phyloP scores from a whole-genome alignment of 2,329 filamentous ascomycete species.

The Fusarium floridanum region DNA sequence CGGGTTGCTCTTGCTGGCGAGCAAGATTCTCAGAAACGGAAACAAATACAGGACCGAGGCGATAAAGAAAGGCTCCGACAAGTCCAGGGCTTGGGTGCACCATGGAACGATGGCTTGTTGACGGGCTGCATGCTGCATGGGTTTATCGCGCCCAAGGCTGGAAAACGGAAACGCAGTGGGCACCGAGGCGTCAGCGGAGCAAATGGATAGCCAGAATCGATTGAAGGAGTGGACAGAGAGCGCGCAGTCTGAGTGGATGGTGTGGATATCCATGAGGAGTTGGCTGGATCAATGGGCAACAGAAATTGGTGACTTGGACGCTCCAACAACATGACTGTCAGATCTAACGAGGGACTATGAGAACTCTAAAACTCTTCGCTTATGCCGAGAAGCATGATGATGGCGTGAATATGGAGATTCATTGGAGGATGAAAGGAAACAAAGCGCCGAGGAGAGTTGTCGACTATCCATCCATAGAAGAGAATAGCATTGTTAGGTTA shows the following conservation, averaged over 20 bases:
- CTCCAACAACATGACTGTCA: slow-evolving; percentile 3
- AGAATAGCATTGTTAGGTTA: not conserved
- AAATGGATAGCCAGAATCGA: slow-evolving; percentile 28
- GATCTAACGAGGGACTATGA: not conserved
- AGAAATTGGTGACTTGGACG: slow-evolving; percentile 8
- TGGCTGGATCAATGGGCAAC: slow-evolving; percentile 6
- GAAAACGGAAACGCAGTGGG: slow-evolving; percentile 28
- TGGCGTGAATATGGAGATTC: not conserved
- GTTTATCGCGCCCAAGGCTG: slow-evolving; percentile 10
- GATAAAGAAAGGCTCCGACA: slow-evolving; percentile 1
- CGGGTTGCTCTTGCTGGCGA: not conserved
- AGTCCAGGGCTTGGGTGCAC: slow-evolving; percentile 14
- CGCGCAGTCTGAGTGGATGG: slow-evolving; percentile 13
- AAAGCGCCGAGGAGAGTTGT: not conserved
- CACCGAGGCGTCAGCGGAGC: slow-evolving; percentile 22
- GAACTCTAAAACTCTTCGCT: not conserved
- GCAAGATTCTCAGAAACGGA: not conserved
- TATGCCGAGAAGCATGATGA: not conserved
- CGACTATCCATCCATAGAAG: not conserved
- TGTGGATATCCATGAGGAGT: slow-evolving; percentile 19
- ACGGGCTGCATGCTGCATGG: slow-evolving; percentile 20
- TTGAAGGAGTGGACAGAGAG: slow-evolving; percentile 15
- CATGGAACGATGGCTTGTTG: slow-evolving; percentile 17
- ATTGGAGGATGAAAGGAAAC: not conserved
- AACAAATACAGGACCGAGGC: not conserved